These are phyloP conservation scores for Venturia effusa DNA, from an alignment of 2,329 filamentous ascomycete genomes.

Conservation along the genomic window DNA sequence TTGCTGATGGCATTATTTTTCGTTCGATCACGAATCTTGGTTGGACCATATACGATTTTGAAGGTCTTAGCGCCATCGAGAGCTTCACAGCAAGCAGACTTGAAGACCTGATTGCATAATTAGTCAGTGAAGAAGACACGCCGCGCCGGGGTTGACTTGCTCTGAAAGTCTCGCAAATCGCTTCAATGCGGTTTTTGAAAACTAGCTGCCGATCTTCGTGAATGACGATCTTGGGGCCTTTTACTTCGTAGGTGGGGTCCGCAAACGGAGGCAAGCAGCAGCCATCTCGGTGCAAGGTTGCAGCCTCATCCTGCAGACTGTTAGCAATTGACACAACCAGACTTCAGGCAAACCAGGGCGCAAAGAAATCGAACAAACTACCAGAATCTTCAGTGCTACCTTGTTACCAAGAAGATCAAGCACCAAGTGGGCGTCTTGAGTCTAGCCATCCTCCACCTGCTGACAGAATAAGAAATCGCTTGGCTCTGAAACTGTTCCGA, in stretches of 20 bases:
- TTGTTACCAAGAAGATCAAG: neutral
- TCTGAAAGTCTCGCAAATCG: slow-evolving; percentile 1
- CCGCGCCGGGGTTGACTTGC: neutral
- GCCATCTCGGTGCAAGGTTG: neutral
- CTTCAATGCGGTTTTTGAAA: neutral
- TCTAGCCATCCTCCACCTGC: neutral
- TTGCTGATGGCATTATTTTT: neutral
- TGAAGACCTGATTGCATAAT: neutral
- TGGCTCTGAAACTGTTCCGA: too few relatives aligned
- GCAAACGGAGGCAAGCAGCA: neutral
- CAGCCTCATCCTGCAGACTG: neutral
- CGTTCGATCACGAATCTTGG: neutral
- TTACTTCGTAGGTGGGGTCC: neutral
- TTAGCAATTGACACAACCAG: neutral
- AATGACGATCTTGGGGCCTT: neutral
- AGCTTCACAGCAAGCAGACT: slow-evolving; percentile 1
- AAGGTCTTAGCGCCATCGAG: neutral
- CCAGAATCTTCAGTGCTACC: neutral
- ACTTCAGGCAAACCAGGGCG: neutral
- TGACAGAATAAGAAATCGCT: neutral
- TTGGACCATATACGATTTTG: neutral
- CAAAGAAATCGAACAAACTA: neutral
- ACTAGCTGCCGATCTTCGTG: neutral
- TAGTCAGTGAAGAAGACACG: neutral
- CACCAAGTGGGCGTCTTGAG: neutral